These are phyloP conservation scores for Sugiyamaella mastotermitis DNA, from an alignment of 805 yeast genomes.

Conservation along the genomic window DNA sequence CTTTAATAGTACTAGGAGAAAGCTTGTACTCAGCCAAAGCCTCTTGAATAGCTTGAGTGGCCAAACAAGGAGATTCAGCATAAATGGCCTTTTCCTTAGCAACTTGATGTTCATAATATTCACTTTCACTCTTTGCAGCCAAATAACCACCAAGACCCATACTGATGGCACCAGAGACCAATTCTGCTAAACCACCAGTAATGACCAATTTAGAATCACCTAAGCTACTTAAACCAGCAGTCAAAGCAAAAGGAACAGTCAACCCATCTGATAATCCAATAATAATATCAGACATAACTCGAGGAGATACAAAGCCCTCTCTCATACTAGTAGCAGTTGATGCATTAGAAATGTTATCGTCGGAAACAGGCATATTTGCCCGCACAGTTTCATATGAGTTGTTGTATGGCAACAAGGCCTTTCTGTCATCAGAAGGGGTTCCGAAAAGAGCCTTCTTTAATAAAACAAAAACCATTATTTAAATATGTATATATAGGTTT, in stretches of 20 bases:
- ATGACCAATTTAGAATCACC: slow-evolving; percentile 88
- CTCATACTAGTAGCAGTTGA: slow-evolving; percentile 13
- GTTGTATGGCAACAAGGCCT: slow-evolving; percentile 28
- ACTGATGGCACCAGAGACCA: slow-evolving; percentile 92
- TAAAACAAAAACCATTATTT: slow-evolving; percentile 28
- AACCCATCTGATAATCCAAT: slow-evolving; percentile 94
- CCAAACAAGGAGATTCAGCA: slow-evolving; percentile 27
- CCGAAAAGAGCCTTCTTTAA: slow-evolving; percentile 28
- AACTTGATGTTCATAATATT: slow-evolving; percentile 25
- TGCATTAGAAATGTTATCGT: slow-evolving; percentile 13
- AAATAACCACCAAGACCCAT: slow-evolving; percentile 97
- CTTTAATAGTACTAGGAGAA: slow-evolving; percentile 63
- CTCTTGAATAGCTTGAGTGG: slow-evolving; percentile 76
- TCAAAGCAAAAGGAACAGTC: slow-evolving; percentile 97
- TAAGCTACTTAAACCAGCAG: slow-evolving; percentile 88
- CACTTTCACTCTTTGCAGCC: slow-evolving; percentile 82
- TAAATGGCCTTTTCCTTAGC: slow-evolving; percentile 24
- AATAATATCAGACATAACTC: slow-evolving; percentile 88
- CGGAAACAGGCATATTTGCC: slow-evolving; percentile 10
- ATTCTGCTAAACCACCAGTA: slow-evolving; percentile 97
- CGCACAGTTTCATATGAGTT: slow-evolving; percentile 20
- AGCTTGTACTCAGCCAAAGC: slow-evolving; percentile 65
- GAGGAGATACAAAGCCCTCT: slow-evolving; percentile 43
- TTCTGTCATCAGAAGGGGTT: slow-evolving; percentile 13
- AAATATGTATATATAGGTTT: background rate